Evolutionary conservation across 345 rosid species (phyloP).

Genomic region (Euphorbia tirucalli): DNA sequence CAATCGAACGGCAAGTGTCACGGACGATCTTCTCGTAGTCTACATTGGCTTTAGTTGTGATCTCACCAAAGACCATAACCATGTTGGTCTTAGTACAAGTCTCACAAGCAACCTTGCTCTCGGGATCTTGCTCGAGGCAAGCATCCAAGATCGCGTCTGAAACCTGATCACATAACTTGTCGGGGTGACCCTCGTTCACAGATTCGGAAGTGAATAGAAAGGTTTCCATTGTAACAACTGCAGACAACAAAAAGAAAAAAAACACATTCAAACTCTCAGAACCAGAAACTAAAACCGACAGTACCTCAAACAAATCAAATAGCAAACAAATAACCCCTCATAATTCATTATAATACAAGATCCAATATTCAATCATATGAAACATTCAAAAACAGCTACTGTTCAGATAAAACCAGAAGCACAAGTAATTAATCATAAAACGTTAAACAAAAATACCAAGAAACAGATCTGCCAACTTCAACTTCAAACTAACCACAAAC

Average conservation of each 20-base stretch:
- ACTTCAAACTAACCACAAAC: background rate
- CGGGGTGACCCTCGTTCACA: constrained; percentile 26
- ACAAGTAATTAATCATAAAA: background rate
- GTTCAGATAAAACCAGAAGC: background rate
- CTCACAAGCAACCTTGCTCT: constrained; percentile 23
- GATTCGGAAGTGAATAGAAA: constrained; percentile 22
- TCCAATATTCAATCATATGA: background rate
- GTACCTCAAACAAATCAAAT: background rate
- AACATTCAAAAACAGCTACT: background rate
- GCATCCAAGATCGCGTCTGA: constrained; percentile 24
- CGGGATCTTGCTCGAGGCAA: constrained; percentile 24
- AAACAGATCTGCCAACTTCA: background rate
- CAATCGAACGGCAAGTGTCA: constrained; percentile 15
- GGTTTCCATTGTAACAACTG: constrained; percentile 11
- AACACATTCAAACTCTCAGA: background rate
- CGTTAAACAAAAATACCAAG: background rate
- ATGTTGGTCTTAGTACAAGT: constrained; percentile 21
- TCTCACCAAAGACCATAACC: constrained; percentile 24
- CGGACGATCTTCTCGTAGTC: constrained; percentile 20
- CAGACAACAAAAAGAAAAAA: background rate
- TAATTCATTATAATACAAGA: background rate
- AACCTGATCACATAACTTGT: constrained; percentile 23
- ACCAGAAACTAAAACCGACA: background rate
- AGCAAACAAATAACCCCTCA: background rate
- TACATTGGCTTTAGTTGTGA: constrained; percentile 20